Base-by-base conservation (phyloP, 1,284 basidiomycete species). In the Meripilus lineatus region DNA sequence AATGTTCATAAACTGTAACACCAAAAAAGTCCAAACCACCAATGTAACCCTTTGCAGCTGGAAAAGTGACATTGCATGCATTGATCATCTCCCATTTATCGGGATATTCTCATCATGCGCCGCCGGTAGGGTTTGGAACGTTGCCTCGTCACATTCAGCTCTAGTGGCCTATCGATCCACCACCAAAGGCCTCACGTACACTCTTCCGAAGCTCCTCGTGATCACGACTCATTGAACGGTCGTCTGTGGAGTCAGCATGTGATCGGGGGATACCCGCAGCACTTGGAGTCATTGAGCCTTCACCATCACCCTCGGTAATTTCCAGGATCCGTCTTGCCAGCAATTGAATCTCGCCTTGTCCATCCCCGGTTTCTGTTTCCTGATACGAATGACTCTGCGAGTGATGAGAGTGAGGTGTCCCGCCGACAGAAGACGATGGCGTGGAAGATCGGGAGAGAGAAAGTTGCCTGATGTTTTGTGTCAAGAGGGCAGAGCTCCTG, bases 271-370 rank as follows among this genome's bases (percentile, higher is more conserved):
- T 75, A 7, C 71, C 75, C 10, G 76, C 65, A 18, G 75, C 70
- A 54, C 83, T 85, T 22, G 79, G 75, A 3, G 80, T 72, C 43
- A 76, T 64, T 28, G 75, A 63, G 4, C 71, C 72, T 26, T 85
- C 84, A 22, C 67, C 68, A 34, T 88, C 86, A 18, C 75, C 77
- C 34, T 93, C 90, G 8, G 89, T 82, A 53, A 93, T 79, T 53
- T 93, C 90, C 46, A 94, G 65, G 48, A 95, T 95, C 54, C 90
- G 79, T 44, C 85, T 74, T 14, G 88, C 85, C 40, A 96, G 76
- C 35, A 85, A 70, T 51, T 90, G 85, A 52, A 97, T 96, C 69
- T 96, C 91, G 40, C 85, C 82, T 50, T 87, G 85, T 7, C 89
- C 90, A 38, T 89, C 82, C 18, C 80, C 84, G 6, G 78, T 80